Evolutionary conservation across 192 early-diverging fungal genomes (phyloP).

Genomic region (Paraglomus brasilianum): DNA sequence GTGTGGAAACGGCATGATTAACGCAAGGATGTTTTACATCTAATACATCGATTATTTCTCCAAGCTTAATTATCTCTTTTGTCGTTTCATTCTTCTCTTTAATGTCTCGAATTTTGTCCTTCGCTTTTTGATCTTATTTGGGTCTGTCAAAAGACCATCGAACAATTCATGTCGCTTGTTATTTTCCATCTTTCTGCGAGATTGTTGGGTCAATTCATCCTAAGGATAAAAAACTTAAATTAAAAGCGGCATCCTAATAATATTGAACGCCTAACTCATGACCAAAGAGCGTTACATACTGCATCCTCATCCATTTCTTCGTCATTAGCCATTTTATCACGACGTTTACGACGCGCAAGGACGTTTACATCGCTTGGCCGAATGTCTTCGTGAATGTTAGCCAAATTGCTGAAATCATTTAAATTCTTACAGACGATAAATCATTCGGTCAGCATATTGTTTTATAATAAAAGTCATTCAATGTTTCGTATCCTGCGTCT

Average conservation of each 20-base stretch:
- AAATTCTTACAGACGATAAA: constrained; percentile 42
- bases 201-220: constrained; percentile 2
- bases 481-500: background rate
- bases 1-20: too few species aligned
- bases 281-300: background rate
- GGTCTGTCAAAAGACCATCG: constrained; percentile 39
- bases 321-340: constrained; percentile 31
- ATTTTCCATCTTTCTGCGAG: constrained; percentile 18
- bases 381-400: constrained; percentile 48
- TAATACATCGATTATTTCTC: too few species aligned
- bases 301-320: constrained; percentile 38
- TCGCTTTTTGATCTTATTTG: background rate
- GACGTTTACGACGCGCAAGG: constrained; percentile 43
- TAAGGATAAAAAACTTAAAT: constrained; percentile 13
- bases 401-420: constrained; percentile 55
- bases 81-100: too few species aligned
- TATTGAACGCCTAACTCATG: background rate
- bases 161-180: constrained; percentile 33
- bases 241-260: background rate
- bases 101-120: too few species aligned
- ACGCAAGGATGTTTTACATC: too few species aligned
- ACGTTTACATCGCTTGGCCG: constrained; percentile 49
- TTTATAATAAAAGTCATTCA: constrained; percentile 1
- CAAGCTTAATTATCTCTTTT: too few species aligned
- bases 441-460: background rate